Evolutionary conservation across 805 yeast species (phyloP), one percentile per base, ranked within the genome.

Genomic region (Yamadazyma takamatsuzukensis): DNA sequence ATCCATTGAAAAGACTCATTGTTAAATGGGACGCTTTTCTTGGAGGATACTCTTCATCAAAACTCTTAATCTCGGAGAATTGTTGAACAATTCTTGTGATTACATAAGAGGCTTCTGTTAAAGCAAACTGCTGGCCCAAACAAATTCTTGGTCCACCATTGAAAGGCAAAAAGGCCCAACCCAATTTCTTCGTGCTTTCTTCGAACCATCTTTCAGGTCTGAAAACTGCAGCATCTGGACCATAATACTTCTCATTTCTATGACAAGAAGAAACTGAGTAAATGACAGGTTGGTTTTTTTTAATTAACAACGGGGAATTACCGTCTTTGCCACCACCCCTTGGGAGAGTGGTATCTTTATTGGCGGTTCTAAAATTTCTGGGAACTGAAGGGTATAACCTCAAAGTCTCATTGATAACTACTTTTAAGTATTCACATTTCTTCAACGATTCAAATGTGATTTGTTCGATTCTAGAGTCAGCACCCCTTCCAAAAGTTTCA

Each of bases 101-200:
- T 17, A 60, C 56, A 48, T 68, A 70, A 18, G 69, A 56, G 6
- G 74, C 72, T 49, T 71, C 76, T n/a, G 74, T 70, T 13, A 72
- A 61, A 4, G 76, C 78, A 49, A 68, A 70, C 49, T 71, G 76
- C 55, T 72, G 76, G 23, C 78, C 78, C 39, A 72, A 56, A 45
- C 78, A 72, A 37, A 72, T 70, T 35, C 78, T 53, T 17, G 76
- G 76, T 4, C 78, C 78, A 26, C 76, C 78, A 42, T 70, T 70
- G 50, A 70, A 70, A 16, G 76, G 76, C 17, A 70, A 49, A 49
- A 64, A 70, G n/a, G 67, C 70, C 76, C 76, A 70, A 4, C 67
- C 62, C 28, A 57, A 50, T 30, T 42, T 44, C 16, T 42, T 45
- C 13, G 36, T 44, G 28, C 44, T 43, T 25, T 54, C 60, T 25